These are phyloP conservation scores for Triticum urartu DNA, from an alignment of 176 grass and related monocot species.

Conservation along the genomic window DNA sequence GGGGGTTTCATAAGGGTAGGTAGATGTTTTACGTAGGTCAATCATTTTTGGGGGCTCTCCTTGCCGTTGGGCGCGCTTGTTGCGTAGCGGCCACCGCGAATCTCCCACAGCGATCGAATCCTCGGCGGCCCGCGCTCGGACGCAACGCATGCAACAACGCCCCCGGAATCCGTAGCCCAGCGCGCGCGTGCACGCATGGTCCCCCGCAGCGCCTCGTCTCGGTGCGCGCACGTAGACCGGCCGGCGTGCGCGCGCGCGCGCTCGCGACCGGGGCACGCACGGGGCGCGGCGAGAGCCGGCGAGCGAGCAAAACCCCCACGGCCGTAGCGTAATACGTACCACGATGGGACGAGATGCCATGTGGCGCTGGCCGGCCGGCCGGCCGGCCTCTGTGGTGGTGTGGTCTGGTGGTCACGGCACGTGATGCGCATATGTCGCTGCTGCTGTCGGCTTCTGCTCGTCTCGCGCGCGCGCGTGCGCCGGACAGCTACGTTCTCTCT, in stretches of 20 bases:
- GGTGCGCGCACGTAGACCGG: neutral
- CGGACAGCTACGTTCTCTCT: neutral
- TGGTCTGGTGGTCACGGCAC: neutral
- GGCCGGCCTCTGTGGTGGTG: neutral
- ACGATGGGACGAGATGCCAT: neutral
- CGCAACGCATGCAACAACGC: neutral
- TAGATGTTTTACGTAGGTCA: too few relatives aligned
- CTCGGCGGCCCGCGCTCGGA: neutral
- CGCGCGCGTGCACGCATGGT: neutral
- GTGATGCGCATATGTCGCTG: neutral
- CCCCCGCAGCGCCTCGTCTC: neutral
- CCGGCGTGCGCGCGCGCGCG: neutral
- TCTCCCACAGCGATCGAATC: slow-evolving; percentile 3
- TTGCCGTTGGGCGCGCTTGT: slow-evolving; percentile 25
- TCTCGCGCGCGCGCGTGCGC: neutral
- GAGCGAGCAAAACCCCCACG: neutral
- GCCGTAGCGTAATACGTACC: neutral
- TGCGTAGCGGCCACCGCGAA: slow-evolving; percentile 27
- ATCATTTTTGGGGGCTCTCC: too few relatives aligned
- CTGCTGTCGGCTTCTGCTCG: neutral
- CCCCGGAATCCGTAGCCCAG: neutral
- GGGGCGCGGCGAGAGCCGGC: neutral
- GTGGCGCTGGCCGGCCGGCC: too few relatives aligned
- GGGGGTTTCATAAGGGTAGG: too few relatives aligned
- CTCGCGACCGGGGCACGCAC: neutral